Base-by-base conservation (phyloP, 2,329 filamentous ascomycete species). In the Aureobasidium melanogenum region DNA sequence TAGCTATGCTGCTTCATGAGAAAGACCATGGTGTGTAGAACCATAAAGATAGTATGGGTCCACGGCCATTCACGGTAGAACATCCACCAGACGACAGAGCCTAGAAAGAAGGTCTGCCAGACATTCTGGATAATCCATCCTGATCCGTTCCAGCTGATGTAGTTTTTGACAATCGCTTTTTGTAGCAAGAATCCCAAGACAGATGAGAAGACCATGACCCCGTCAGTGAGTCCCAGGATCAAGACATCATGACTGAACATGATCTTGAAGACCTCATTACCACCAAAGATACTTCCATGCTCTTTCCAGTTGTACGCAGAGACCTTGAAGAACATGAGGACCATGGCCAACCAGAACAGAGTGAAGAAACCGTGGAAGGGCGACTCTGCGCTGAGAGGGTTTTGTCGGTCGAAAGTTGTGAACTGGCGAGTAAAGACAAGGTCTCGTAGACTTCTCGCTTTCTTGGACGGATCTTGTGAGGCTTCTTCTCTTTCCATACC, bases 1-100 rank as follows among this genome's bases (percentile, higher is more conserved):
- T 89, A 91, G 19, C 85, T 88, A 70, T 91, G 89, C 73, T 91
- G 88, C 76, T 93, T 93, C 89, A 92, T 92, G 26, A 92, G 71
- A 80, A 91, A 87, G 3, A 88, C 83, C 60, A 92, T 75, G 15
- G 84, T 84, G 69, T 92, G 88, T 19, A 92, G 76, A 10, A 89
- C 84, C 55, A 89, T 88, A 71, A 88, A 91, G 19, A 91, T 86
- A 1, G 87, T 89, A 68, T 91, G 88, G 15, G 88, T 89, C 89
- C 89, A 92, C 1, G 88, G 87, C 89, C 88, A 93, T 55, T 90
- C 83, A 5, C 88, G 81, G 68, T 85, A 80, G 54, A 88, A 80
- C 0, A 88, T 87, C 76, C 88, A 83, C 56, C 80, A 82, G 5
- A 91, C 76, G 3, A 87, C 81, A 9, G 77, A 77, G 4, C 76